A percentile compares a stretch with the other conserved stretches of the same genome.
These are phyloP conservation scores for Cyberlindnera mississippiensis DNA, from an alignment of 805 yeast genomes.

Conservation along the genomic window DNA sequence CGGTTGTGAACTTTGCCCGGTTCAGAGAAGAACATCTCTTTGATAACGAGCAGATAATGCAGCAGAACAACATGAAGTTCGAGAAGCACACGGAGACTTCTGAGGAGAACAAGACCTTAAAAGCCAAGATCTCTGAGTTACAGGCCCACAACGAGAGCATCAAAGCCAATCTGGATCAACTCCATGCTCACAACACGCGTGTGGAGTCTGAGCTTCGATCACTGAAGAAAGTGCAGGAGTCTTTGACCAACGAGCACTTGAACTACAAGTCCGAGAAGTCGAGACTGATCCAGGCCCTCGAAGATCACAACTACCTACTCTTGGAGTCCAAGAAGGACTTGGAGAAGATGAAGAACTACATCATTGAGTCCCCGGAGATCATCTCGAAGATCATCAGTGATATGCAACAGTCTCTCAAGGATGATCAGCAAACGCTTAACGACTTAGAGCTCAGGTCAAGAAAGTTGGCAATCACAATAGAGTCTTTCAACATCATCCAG, in stretches of 20 bases:
- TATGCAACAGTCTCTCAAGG: conserved; percentile 41
- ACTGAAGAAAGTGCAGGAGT: conserved; percentile 60
- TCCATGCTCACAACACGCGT: conserved; percentile 47
- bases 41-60: conserved; percentile 62
- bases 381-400: conserved; percentile 50
- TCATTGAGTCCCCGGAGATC: conserved; percentile 56
- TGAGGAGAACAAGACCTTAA: conserved; percentile 36
- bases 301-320: conserved; percentile 54
- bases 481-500: conserved; percentile 44
- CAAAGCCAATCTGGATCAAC: conserved; percentile 35
- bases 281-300: conserved; percentile 53
- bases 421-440: conserved; percentile 36
- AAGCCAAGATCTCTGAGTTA: conserved; percentile 34
- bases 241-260: conserved; percentile 55
- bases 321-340: conserved; percentile 54
- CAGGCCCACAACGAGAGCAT: conserved; percentile 27
- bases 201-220: conserved; percentile 59
- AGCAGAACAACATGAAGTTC: conserved; percentile 47
- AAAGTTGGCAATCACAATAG: conserved; percentile 50
- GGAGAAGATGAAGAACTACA: conserved; percentile 56
- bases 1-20: conserved; percentile 80
- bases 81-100: conserved; percentile 42
- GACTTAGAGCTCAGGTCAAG: conserved; percentile 45
- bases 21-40: conserved; percentile 73
- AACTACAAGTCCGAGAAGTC: conserved; percentile 61